These are phyloP conservation scores for Cichorium intybus DNA, from an alignment of 140 eudicot genomes.

Conservation along the genomic window DNA sequence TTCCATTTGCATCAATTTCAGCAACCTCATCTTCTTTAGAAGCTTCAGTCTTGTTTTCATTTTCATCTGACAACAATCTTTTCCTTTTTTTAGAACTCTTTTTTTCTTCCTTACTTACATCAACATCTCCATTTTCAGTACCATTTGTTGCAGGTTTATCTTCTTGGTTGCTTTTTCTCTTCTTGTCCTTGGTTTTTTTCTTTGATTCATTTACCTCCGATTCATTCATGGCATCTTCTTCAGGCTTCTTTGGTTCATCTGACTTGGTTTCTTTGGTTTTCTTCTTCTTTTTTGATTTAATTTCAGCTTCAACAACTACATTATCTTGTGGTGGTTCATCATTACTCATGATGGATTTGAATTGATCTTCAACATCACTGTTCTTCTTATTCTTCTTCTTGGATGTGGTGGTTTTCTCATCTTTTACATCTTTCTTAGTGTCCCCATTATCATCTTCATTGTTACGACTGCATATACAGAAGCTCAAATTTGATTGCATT, in stretches of 20 bases:
- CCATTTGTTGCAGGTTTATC: slow-evolving; percentile 5
- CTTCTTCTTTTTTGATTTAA: slow-evolving; percentile 42
- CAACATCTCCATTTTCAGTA: slow-evolving; percentile 18
- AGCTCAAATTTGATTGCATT: neutral
- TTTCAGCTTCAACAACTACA: slow-evolving; percentile 26
- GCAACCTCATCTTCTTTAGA: slow-evolving; percentile 28
- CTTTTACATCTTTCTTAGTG: slow-evolving; percentile 5
- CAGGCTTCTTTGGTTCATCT: slow-evolving; percentile 19
- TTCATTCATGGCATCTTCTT: slow-evolving; percentile 11
- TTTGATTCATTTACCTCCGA: slow-evolving; percentile 29
- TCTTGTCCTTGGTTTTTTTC: slow-evolving; percentile 35
- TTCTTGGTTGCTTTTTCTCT: slow-evolving; percentile 34
- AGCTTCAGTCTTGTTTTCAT: slow-evolving; percentile 28
- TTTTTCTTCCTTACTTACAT: slow-evolving; percentile 33
- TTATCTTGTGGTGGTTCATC: slow-evolving; percentile 4
- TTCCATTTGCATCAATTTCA: slow-evolving; percentile 12
- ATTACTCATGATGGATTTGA: neutral
- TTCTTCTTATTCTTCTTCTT: slow-evolving; percentile 40
- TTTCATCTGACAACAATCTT: slow-evolving; percentile 52
- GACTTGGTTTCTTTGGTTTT: slow-evolving; percentile 31
- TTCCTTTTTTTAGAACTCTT: slow-evolving; percentile 79
- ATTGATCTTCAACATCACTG: slow-evolving; percentile 4
- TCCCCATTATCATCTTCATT: slow-evolving; percentile 11
- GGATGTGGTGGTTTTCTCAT: slow-evolving; percentile 1
- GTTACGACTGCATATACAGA: slow-evolving; percentile 29